Evolutionary conservation across 2,329 filamentous ascomycete genomes (phyloP).

Genomic region (Sarocladiaceae sp.): DNA sequence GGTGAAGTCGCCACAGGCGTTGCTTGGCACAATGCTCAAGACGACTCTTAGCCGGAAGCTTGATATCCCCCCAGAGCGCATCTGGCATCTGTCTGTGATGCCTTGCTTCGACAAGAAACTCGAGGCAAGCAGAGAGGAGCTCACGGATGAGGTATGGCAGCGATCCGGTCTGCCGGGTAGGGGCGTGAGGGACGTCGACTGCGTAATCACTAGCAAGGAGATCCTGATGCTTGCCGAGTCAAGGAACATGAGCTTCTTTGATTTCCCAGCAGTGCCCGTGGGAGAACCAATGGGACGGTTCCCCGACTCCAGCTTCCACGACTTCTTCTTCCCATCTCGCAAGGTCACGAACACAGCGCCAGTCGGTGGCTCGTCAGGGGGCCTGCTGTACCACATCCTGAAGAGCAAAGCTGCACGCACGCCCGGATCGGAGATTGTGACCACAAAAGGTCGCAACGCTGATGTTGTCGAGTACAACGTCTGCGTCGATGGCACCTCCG

Average conservation of each 20-base stretch:
- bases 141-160: constrained; percentile 75
- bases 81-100: constrained; percentile 97
- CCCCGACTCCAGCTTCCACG: constrained; percentile 63
- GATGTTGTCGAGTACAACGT: constrained; percentile 86
- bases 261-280: constrained; percentile 50
- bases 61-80: constrained; percentile 66
- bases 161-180: constrained; percentile 39
- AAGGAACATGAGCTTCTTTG: constrained; percentile 69
- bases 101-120: constrained; percentile 99
- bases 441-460: constrained; percentile 72
- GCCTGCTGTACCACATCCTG: constrained; percentile 81
- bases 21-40: constrained; percentile 86
- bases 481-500: constrained; percentile 44
- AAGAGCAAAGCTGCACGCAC: constrained; percentile 64
- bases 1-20: constrained; percentile 88
- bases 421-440: constrained; percentile 65
- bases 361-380: constrained; percentile 74
- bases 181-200: constrained; percentile 83
- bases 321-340: constrained; percentile 64
- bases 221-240: constrained; percentile 82
- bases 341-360: constrained; percentile 37
- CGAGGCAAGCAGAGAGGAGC: constrained; percentile 86
- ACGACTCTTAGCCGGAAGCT: constrained; percentile 69
- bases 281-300: constrained; percentile 37
- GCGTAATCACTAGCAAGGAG: constrained; percentile 95